Evolutionary conservation across 2,329 filamentous ascomycete genomes (phyloP).

Genomic region (Aspergillus aculeatinus): DNA sequence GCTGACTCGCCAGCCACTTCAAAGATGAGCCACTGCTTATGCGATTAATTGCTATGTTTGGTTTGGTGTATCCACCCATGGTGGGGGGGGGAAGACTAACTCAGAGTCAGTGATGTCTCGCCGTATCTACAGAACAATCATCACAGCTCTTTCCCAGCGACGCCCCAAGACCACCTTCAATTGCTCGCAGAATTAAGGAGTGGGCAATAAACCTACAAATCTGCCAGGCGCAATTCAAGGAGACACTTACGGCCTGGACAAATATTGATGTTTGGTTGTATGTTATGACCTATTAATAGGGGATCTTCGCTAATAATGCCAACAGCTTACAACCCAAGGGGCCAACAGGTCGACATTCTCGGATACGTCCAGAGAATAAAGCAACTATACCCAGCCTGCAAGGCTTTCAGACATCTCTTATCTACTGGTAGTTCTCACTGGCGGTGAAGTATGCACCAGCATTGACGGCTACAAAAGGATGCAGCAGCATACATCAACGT

Average conservation of each 20-base stretch:
- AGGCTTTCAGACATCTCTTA: too few species aligned
- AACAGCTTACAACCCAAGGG: not conserved
- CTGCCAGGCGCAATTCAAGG: not conserved
- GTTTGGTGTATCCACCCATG: not conserved
- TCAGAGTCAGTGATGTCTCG: not conserved
- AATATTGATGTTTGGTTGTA: not conserved
- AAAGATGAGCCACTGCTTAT: not conserved
- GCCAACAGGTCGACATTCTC: not conserved
- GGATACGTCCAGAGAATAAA: not conserved
- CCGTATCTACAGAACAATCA: not conserved
- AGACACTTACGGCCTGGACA: not conserved
- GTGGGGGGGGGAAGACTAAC: not conserved
- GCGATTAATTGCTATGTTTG: not conserved
- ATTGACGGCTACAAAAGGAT: conserved; percentile 1
- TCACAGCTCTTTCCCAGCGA: not conserved
- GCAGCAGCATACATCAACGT: conserved; percentile 1
- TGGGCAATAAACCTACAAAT: not conserved
- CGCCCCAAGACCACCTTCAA: not conserved
- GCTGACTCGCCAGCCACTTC: not conserved
- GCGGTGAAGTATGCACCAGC: conserved; percentile 4
- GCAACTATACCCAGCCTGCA: not conserved
- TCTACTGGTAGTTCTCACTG: not conserved
- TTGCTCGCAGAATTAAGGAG: not conserved
- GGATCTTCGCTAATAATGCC: conserved; percentile 2
- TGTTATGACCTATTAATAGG: conserved; percentile 1